Base-by-base conservation (phyloP, 257 asterid species). In the Scutellaria galericulata region DNA sequence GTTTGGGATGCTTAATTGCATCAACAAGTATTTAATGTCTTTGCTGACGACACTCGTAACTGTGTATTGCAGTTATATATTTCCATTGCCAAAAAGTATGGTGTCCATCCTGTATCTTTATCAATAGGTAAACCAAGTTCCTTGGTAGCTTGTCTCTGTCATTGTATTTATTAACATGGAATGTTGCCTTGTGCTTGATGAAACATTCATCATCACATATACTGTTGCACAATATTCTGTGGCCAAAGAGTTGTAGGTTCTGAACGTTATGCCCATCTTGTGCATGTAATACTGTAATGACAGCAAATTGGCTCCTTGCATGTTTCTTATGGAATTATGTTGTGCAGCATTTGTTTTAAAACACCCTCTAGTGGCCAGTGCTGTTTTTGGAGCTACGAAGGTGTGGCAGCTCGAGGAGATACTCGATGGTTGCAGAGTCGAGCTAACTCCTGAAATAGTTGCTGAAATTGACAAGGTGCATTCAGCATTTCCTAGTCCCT, bases 311-410 rank as follows among this genome's bases (percentile, higher is more conserved):
- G 18, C 64, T 50, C 8, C 56, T 14, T 9, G n/a, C 20, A 14
- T 71, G 54, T 71, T 18, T 78, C 53, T 37, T 45, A 11, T 10
- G 22, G 44, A 64, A 68, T 7, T 71, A n/a, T 76, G 35, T 44
- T 73, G 72, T 64, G 44, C 94, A 87, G 97, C 91, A 78, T 93
- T 87, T 69, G 95, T 89, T 77, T 66, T 89, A 89, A 83, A 86
- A 67, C 91, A 89, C 82, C 94, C 96, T 68, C 85, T 84, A 13
- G 92, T 89, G 75, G 97, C 82, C 10, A 89, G 96, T 68, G 92
- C 90, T 31, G 79, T 89, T 61, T 85, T 91, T 72, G 98, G 96
- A 80, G 94, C 92, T 20, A 93, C 97, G 12, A 89, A 89, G 86
- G 71, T 82, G 47, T 89, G 96, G 89, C 97, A 93, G 80, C 85